phyloP scores from a whole-genome alignment of 1,284 basidiomycete species.

The Phellinidium pouzarii region DNA sequence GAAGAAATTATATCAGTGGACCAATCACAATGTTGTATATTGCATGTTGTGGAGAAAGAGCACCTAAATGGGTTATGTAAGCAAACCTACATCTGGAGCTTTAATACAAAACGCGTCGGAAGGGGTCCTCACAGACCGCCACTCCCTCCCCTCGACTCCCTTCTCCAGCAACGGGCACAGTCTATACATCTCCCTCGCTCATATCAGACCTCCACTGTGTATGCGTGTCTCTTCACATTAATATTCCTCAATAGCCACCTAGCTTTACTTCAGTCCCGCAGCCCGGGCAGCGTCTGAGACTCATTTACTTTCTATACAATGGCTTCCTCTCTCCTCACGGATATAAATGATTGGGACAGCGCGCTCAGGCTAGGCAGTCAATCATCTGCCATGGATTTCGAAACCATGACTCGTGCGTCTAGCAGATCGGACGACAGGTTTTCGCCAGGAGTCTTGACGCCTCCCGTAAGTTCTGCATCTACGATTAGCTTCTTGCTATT shows the following conservation, averaged over 20 bases:
- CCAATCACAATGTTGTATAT: no score
- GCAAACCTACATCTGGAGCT: no score
- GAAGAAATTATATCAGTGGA: no score
- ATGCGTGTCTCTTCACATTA: background rate
- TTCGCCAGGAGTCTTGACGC: conserved; percentile 17
- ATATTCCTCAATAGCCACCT: background rate
- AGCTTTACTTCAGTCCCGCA: background rate
- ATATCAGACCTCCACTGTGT: no score
- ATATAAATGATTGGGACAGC: background rate
- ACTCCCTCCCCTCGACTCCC: no score
- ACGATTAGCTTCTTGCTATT: background rate
- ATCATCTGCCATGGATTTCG: background rate
- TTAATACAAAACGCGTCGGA: no score
- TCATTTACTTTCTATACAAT: background rate
- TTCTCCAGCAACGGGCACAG: no score
- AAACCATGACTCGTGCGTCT: background rate
- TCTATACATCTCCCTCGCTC: no score
- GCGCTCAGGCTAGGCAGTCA: background rate
- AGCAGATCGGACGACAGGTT: conserved; percentile 9
- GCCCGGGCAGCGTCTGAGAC: background rate
- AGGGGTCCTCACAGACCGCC: no score
- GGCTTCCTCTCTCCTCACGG: background rate
- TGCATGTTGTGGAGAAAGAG: no score
- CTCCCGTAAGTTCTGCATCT: conserved; percentile 10
- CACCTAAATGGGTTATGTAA: no score